These are phyloP conservation scores for Claviceps maximensis DNA, from an alignment of 2,329 filamentous ascomycete species.

Conservation along the genomic window DNA sequence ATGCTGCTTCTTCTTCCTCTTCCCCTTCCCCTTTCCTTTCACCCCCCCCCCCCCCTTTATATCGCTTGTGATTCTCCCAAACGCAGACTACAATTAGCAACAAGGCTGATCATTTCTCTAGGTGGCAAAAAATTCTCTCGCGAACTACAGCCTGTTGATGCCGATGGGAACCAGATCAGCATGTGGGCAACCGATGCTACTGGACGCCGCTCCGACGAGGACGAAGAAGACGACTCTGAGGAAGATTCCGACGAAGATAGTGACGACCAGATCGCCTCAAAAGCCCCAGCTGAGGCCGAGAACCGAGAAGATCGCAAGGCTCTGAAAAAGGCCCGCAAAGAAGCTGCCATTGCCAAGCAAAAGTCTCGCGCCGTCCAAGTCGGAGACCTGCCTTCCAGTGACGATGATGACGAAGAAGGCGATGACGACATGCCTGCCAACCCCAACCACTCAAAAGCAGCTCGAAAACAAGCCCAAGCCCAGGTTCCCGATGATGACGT, in stretches of 20 bases:
- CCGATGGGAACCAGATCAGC: constrained; percentile 75
- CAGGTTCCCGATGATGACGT: constrained; percentile 26
- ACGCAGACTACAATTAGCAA: not conserved
- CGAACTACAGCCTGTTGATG: constrained; percentile 76
- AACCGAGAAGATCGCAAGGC: constrained; percentile 82
- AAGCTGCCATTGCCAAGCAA: constrained; percentile 69
- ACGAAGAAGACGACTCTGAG: constrained; percentile 39
- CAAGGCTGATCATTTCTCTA: constrained; percentile 21
- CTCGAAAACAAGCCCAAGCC: constrained; percentile 41
- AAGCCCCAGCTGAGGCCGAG: constrained; percentile 30
- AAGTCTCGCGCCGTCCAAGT: constrained; percentile 60
- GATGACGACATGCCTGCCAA: constrained; percentile 67
- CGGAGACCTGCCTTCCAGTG: constrained; percentile 72
- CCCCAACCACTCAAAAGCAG: constrained; percentile 77
- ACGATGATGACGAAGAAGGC: constrained; percentile 49
- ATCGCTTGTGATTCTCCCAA: too few relatives aligned
- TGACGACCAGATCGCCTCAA: constrained; percentile 29
- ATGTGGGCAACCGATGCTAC: constrained; percentile 65
- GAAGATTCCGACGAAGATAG: constrained; percentile 41
- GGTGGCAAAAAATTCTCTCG: constrained; percentile 94
- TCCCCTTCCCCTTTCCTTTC: not conserved
- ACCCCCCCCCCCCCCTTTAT: too few relatives aligned
- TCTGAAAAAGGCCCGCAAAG: constrained; percentile 80
- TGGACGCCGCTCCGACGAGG: constrained; percentile 38
- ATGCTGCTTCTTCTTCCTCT: not conserved